phyloP scores from a whole-genome alignment of 257 asterid species.

The Forsythia viridissima region DNA sequence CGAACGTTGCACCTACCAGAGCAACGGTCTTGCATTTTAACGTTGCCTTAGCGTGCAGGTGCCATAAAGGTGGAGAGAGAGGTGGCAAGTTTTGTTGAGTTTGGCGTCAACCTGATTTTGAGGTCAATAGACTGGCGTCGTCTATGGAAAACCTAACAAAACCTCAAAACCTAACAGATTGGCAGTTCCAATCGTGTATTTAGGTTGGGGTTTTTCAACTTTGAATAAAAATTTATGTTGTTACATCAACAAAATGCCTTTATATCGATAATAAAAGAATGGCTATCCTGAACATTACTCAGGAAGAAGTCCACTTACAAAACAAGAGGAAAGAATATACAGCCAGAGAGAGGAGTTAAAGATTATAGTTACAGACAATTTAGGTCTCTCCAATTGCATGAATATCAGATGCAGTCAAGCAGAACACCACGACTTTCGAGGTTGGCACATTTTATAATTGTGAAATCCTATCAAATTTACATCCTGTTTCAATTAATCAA shows the following conservation, averaged over 20 bases:
- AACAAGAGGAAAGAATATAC: not conserved
- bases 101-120: too few relatives aligned
- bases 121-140: too few relatives aligned
- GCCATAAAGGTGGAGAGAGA: too few relatives aligned
- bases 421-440: not conserved
- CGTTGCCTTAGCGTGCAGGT: too few relatives aligned
- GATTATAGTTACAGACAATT: not conserved
- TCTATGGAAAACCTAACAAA: too few relatives aligned
- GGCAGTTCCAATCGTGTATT: too few relatives aligned
- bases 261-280: not conserved
- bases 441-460: not conserved
- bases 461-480: not conserved
- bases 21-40: too few relatives aligned
- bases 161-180: too few relatives aligned
- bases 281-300: not conserved
- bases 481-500: constrained; percentile 1
- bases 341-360: not conserved
- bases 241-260: not conserved
- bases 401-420: not conserved
- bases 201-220: not conserved
- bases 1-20: too few relatives aligned
- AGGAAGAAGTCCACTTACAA: not conserved
- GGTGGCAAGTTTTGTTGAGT: too few relatives aligned
- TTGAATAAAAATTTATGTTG: not conserved
- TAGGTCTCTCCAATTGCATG: not conserved